A percentile compares a stretch with the other conserved stretches of the same genome.
These are phyloP conservation scores for Solanum lycopersicoides DNA, from an alignment of 257 asterid genomes.

Conservation along the genomic window DNA sequence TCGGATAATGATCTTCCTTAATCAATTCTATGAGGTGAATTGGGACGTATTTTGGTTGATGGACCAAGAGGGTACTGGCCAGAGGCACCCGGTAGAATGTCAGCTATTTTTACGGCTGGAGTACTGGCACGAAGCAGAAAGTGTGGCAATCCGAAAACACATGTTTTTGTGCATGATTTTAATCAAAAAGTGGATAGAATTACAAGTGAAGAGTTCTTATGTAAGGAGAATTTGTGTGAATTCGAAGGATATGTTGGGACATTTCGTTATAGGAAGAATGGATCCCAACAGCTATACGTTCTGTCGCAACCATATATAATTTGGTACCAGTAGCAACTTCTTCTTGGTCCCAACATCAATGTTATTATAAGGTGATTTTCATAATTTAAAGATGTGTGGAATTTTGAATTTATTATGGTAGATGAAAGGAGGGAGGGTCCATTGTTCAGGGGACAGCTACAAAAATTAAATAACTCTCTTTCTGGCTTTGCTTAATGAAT, in stretches of 20 bases:
- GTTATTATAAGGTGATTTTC: background rate
- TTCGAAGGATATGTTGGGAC: slow-evolving; percentile 52
- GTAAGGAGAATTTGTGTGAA: slow-evolving; percentile 62
- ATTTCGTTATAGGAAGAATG: slow-evolving; percentile 53
- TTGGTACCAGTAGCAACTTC: slow-evolving; percentile 2
- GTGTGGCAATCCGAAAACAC: slow-evolving; percentile 45
- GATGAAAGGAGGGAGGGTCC: background rate
- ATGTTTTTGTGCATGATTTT: slow-evolving; percentile 73
- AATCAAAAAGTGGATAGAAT: slow-evolving; percentile 44
- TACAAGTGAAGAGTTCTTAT: slow-evolving; percentile 68
- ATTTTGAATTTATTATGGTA: background rate
- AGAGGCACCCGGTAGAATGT: slow-evolving; percentile 86
- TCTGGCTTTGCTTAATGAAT: background rate
- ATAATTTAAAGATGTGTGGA: background rate
- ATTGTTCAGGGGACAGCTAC: background rate
- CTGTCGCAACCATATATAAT: slow-evolving; percentile 33
- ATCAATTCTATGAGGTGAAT: slow-evolving; percentile 72
- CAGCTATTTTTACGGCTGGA: slow-evolving; percentile 77
- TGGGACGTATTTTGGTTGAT: slow-evolving; percentile 84
- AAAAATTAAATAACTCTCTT: background rate
- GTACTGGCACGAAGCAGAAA: slow-evolving; percentile 79
- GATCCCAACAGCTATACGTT: slow-evolving; percentile 23
- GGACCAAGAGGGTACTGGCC: slow-evolving; percentile 91
- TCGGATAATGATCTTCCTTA: slow-evolving; percentile 78
- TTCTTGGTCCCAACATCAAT: background rate